Conservation (phyloP, 2,329 filamentous ascomycete species). For the Hypomyces perniciosus region DNA sequence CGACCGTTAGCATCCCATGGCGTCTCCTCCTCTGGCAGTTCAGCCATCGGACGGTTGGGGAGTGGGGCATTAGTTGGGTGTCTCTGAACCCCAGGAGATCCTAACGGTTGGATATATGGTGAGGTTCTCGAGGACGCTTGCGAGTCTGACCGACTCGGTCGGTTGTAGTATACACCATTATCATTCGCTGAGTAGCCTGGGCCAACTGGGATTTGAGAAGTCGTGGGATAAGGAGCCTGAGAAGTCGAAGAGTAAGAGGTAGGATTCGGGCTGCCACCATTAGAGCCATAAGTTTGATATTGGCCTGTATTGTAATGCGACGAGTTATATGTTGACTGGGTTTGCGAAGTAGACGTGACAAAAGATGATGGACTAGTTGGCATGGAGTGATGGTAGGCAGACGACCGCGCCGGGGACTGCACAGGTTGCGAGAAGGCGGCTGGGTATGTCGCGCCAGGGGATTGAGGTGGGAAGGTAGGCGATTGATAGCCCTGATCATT, state of each 20-base stretch:
- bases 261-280: conserved; percentile 34
- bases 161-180: conserved; percentile 38
- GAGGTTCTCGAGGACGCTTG: conserved; percentile 43
- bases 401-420: conserved; percentile 25
- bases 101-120: conserved; percentile 35
- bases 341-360: conserved; percentile 20
- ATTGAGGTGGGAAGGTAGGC: conserved; percentile 30
- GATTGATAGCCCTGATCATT: conserved; percentile 37
- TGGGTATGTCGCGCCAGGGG: conserved; percentile 31
- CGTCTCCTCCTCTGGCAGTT: conserved; percentile 36
- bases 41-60: conserved; percentile 46
- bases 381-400: conserved; percentile 37
- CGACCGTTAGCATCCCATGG: conserved; percentile 36
- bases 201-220: conserved; percentile 48
- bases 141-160: conserved; percentile 44
- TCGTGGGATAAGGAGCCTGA: conserved; percentile 46
- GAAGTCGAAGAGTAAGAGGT: conserved; percentile 29
- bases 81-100: conserved; percentile 43
- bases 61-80: conserved; percentile 56
- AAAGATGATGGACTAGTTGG: conserved; percentile 30
- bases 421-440: conserved; percentile 14
- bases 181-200: conserved; percentile 45
- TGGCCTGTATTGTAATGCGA: conserved; percentile 24
- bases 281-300: conserved; percentile 33
- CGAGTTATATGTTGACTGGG: conserved; percentile 32